Evolutionary conservation across 176 grass and related monocot species (phyloP).

Genomic region (Rhynchospora breviuscula): DNA sequence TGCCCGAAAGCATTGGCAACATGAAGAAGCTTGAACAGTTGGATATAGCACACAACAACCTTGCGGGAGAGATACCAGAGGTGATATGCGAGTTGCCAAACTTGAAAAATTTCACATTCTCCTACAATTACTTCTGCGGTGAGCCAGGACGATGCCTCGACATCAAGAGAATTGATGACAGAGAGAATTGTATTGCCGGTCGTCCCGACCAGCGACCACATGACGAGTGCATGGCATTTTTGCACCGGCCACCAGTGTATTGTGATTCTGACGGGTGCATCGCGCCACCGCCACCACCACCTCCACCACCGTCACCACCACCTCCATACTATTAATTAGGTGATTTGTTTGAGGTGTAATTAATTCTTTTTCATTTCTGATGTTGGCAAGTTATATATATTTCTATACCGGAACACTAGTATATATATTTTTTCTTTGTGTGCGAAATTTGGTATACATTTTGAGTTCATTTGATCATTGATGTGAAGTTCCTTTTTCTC

Average conservation of each 20-base stretch:
- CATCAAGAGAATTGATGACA: conserved; percentile 46
- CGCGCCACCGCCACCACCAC: conserved; percentile 17
- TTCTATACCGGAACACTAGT: conserved; percentile 39
- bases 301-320: conserved; percentile 28
- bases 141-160: conserved; percentile 40
- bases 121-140: conserved; percentile 77
- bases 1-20: conserved; percentile 54
- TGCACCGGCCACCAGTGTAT: conserved; percentile 52
- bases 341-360: conserved; percentile 19
- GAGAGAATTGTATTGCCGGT: conserved; percentile 59
- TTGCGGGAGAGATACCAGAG: conserved; percentile 45
- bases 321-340: conserved; percentile 32
- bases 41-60: conserved; percentile 67
- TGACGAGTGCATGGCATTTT: conserved; percentile 59
- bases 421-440: conserved; percentile 15
- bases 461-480: conserved; percentile 7
- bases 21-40: conserved; percentile 62
- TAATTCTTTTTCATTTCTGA: conserved; percentile 23
- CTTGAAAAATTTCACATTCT: conserved; percentile 74
- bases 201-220: conserved; percentile 47
- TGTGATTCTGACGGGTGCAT: conserved; percentile 64
- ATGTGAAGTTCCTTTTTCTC: background rate
- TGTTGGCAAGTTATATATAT: conserved; percentile 35
- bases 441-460: conserved; percentile 13
- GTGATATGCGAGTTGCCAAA: conserved; percentile 56